A percentile compares a stretch with the other conserved stretches of the same genome.
Evolutionary conservation across 2,329 filamentous ascomycete genomes (phyloP).

Genomic region (Venturia oleaginea): DNA sequence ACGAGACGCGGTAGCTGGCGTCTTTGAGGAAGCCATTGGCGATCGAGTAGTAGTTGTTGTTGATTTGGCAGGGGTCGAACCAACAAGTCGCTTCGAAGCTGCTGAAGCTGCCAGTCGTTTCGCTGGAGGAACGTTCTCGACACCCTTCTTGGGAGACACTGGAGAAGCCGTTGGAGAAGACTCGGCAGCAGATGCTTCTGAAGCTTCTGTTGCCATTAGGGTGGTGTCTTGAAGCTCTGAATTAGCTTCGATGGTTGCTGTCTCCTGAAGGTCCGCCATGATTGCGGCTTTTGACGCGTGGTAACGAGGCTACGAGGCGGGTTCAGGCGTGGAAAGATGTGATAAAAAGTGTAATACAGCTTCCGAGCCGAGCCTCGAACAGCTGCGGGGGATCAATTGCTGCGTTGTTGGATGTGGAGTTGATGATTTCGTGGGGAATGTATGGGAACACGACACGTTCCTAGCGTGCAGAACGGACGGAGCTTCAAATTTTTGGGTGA

Average conservation of each 20-base stretch:
- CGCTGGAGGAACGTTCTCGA: neutral
- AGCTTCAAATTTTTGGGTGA: neutral
- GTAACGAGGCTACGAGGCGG: neutral
- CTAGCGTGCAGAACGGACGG: neutral
- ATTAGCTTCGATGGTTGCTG: neutral
- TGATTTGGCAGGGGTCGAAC: neutral
- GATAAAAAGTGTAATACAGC: neutral
- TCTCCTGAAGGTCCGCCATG: constrained; percentile 1
- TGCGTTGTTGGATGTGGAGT: constrained; percentile 4
- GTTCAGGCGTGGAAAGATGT: neutral
- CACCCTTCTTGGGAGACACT: neutral
- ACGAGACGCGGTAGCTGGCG: constrained; percentile 4
- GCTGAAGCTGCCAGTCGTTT: neutral
- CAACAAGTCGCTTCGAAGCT: neutral
- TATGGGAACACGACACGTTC: constrained; percentile 6
- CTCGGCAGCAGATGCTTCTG: neutral
- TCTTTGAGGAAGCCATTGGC: neutral
- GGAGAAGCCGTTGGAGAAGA: neutral
- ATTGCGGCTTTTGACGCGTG: neutral
- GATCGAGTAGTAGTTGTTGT: neutral
- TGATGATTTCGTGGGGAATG: neutral
- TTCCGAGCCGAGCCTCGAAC: neutral
- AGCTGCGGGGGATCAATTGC: constrained; percentile 2
- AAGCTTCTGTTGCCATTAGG: neutral
- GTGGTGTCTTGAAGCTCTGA: neutral